phyloP scores from a whole-genome alignment of 345 rosid genomes.

The Abelmoschus esculentus region DNA sequence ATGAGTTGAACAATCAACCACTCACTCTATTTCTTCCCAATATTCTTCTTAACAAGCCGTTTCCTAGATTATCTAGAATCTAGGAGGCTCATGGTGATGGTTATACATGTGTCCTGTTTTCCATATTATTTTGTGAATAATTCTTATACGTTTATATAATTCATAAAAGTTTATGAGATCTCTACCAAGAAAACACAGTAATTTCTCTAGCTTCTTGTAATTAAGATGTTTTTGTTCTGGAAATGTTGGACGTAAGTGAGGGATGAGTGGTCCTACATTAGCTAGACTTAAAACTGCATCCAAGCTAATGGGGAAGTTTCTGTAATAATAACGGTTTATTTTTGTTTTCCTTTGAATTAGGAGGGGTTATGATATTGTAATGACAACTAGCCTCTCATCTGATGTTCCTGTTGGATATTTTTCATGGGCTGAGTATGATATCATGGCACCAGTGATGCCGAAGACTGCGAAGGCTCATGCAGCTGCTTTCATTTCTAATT shows the following conservation, averaged over 20 bases:
- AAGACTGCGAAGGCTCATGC: slow-evolving; percentile 81
- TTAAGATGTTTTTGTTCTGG: background rate
- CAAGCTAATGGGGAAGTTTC: background rate
- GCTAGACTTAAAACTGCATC: background rate
- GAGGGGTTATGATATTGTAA: slow-evolving; percentile 64
- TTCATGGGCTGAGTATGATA: slow-evolving; percentile 97
- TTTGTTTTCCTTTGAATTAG: slow-evolving; percentile 28
- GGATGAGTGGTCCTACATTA: background rate
- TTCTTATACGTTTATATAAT: background rate
- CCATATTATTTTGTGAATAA: background rate
- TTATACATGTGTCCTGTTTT: background rate
- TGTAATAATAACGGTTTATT: background rate
- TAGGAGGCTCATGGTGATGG: background rate
- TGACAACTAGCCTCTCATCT: slow-evolving; percentile 97
- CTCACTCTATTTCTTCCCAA: background rate
- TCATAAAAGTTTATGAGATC: background rate
- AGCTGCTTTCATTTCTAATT: slow-evolving; percentile 96
- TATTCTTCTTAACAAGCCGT: background rate
- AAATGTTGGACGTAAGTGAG: background rate
- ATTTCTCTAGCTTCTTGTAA: background rate
- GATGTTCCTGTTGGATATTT: slow-evolving; percentile 99
- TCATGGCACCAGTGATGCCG: slow-evolving; percentile 83
- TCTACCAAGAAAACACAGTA: background rate
- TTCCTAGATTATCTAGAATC: background rate
- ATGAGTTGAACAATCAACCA: too few species aligned